Percentiles rank a stretch among this genome's conserved stretches.
Conservation (phyloP, 495 filamentous ascomycete species). For the Pyrenula massariospora region DNA sequence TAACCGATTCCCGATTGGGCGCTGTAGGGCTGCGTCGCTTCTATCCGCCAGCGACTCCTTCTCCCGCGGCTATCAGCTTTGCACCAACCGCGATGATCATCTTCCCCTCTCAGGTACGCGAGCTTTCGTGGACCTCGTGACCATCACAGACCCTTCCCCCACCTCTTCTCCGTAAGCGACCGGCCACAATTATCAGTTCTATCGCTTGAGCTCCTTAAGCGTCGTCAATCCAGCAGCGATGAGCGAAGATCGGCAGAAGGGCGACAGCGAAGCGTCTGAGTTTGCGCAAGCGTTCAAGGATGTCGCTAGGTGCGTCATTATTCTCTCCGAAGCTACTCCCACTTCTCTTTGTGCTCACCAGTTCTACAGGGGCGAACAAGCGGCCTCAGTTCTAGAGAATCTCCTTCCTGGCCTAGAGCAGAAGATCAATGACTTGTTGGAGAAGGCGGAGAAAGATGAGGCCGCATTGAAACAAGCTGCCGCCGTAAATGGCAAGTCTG, state of each 20-base stretch:
- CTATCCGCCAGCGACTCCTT: background rate
- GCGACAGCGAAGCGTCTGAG: background rate
- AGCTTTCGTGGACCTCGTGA: too few relatives aligned
- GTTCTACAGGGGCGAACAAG: conserved; percentile 38
- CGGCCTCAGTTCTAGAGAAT: conserved; percentile 42
- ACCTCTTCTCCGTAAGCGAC: too few relatives aligned
- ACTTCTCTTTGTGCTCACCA: conserved; percentile 4
- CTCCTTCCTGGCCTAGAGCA: conserved; percentile 39
- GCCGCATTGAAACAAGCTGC: too few relatives aligned
- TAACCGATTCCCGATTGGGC: too few relatives aligned
- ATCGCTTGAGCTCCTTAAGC: background rate
- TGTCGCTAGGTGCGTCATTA: conserved; percentile 19
- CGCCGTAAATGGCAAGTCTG: background rate
- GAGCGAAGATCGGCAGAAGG: background rate
- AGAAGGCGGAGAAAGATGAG: conserved; percentile 24
- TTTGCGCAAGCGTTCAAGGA: conserved; percentile 23
- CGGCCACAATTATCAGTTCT: too few relatives aligned
- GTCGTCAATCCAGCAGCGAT: background rate
- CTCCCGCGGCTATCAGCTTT: background rate
- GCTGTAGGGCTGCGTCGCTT: too few relatives aligned
- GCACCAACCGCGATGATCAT: background rate
- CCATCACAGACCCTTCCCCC: background rate
- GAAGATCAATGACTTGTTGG: conserved; percentile 47
- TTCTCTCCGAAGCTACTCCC: background rate
- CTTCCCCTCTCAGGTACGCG: background rate